Base-by-base conservation (phyloP, 2,329 filamentous ascomycete species). In the Cladosporium austrohemisphaericum region DNA sequence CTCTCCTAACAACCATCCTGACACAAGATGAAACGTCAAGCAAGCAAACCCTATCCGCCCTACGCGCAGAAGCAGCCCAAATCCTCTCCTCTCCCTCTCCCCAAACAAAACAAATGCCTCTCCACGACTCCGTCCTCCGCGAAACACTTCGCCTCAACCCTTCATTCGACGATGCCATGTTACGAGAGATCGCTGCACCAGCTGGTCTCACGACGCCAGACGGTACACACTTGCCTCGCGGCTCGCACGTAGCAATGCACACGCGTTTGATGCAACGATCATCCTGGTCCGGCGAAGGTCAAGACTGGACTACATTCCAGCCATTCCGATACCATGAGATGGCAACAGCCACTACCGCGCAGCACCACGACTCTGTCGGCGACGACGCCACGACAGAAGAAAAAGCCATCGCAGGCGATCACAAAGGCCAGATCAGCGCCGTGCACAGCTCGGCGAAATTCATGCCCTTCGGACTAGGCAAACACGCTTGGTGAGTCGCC, bases 51-150 rank as follows among this genome's bases (percentile, higher is more conserved):
- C 40, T 55, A 7, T 20, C 35, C 4, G 25, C 43, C 20, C 52
- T 55, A n/a, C 52, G 46, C 7, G 23, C 19, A 8, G 52, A 55
- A 48, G 52, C 46, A 26, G 25, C 41, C 3, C 26, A 10, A 16
- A 37, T 48, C 14, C 23, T 55, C 23, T 16, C 23, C 13, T 8
- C 13, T 7, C 16, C 44, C 13, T 47, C 50, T 3, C 36, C 44
- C 20, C 20, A 41, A 3, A 35, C 41, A 14, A 41, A 43, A 8
- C 26, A 57, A 23, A 60, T 53, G 51, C 28, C 52, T 3, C 33
- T 53, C 16, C 35, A 56, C 46, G 57, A 58, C 41, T 55, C 55
- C 13, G 36, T 54, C n/a, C 52, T 58, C 37, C 49, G 57, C 33
- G 56, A 59, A 33, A 54, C 50, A 20, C 35, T 58, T 10, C 57